Evolutionary conservation across 192 early-diverging fungal genomes (phyloP), one percentile per base, ranked within the genome.

Genomic region (Coemansia asiatica): DNA sequence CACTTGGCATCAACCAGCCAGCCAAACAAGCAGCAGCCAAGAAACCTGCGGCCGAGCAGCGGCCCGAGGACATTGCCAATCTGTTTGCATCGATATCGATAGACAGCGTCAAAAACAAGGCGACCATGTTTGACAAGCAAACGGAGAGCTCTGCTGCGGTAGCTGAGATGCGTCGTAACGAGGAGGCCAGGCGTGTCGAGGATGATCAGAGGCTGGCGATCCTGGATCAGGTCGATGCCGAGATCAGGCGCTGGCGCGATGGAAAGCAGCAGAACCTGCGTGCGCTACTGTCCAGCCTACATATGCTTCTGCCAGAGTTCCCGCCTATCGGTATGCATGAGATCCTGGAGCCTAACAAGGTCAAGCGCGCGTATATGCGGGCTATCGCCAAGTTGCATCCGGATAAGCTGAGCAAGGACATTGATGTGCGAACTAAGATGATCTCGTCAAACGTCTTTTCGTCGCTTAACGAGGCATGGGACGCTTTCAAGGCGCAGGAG

Each of bases 381-480:
- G 94, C 94, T 23, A 95, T 98, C 64, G 86, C 86, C 10, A 93
- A 90, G 55, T 85, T 97, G 31, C 96, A 98, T 81, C 95, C 96
- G 12, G 96, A 98, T 63, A 98, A 97, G 85, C 90, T 94, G 64
- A 63, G 48, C 66, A 84, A 89, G 10, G 89, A 89, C n/a, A 76
- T 92, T 13, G 94, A 96, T 71, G 87, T 96, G 63, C 69, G 79
- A 27, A 77, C 75, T 21, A 82, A 75, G 50, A 85, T 97, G 88
- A 82, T 98, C 29, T 96, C 97, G 27, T 90, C 88, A 55, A 85
- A 85, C 46, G 92, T 97, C 16, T 99, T 99, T 70, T 85, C 86
- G 61, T 79, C 85, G 2, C 78, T 99, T 40, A 99, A 99, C 73
- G 87, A 93, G 81, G 95, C 93, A 7, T 99, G 95, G 95, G 95